phyloP scores from a whole-genome alignment of 768 basidiomycete genomes.

The Pleurotus tuoliensis region DNA sequence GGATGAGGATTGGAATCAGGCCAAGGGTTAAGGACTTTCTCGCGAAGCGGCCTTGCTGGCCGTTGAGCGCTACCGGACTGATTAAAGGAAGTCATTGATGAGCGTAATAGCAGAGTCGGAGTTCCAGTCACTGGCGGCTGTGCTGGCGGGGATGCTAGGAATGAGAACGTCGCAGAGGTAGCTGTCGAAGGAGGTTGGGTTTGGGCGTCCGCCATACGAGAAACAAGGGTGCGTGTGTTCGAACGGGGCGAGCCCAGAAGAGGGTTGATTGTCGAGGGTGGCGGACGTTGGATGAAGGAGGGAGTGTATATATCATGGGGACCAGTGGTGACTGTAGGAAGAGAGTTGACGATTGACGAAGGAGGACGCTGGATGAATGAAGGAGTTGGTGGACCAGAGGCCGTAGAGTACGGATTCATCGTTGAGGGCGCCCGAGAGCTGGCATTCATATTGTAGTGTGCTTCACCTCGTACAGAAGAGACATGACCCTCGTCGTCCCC shows the following conservation, averaged over 20 bases:
- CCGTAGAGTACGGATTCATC: neutral
- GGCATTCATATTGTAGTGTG: neutral
- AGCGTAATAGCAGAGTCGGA: neutral
- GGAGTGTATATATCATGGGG: too few species aligned
- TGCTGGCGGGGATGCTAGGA: neutral
- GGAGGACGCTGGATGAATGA: constrained; percentile 1
- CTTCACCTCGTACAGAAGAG: neutral
- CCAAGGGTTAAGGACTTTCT: neutral
- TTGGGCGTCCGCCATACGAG: too few species aligned
- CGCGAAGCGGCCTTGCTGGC: neutral
- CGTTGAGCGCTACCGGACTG: neutral
- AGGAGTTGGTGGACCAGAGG: neutral
- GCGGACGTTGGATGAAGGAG: too few species aligned
- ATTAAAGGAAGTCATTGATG: neutral
- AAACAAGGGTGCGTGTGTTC: too few species aligned
- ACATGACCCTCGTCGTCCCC: neutral
- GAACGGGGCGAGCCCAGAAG: too few species aligned
- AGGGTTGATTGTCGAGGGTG: too few species aligned
- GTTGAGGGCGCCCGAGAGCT: neutral
- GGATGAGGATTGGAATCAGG: neutral
- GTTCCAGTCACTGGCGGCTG: neutral
- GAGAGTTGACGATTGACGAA: neutral
- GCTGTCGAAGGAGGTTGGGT: neutral
- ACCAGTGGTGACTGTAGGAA: too few species aligned
- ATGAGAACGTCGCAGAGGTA: neutral